Evolutionary conservation across 2,329 filamentous ascomycete genomes (phyloP), one percentile per base, ranked within the genome.

Genomic region (Fusarium camptoceras): DNA sequence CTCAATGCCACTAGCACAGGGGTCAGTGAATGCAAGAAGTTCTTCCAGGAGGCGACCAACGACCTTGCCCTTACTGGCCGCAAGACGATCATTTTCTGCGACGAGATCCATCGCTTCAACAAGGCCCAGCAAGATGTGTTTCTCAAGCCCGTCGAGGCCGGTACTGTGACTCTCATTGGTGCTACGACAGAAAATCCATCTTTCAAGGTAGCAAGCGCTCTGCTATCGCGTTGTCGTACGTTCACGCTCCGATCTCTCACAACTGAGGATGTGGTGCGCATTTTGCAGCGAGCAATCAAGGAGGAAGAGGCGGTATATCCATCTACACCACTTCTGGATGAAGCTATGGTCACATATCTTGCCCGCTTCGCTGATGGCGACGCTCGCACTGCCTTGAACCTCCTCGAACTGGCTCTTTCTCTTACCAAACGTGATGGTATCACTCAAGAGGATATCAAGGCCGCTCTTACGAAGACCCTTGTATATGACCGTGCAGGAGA

Each of bases 161-260:
- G 96, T 8, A 92, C 92, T 28, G 91, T 99, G 70, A 98, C 93
- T 0, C 84, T 99, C 30, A 96, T 98, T 65, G 96, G 94, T 14
- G 96, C 96, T 9, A 99, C 96, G 6, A 99, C 96, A 0, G 96
- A 99, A 80, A 99, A 99, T 72, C 96, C 96, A 0, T 95, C 92
- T 6, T 65, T 98, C 84, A 95, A 97, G 76, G 89, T 99, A 43
- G 92, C 96, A 73, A 91, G 89, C 70, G 95, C 96, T 3, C 84
- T 99, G 57, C 85, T 98, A 5, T 97, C 93, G 25, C 88, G 96
- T 48, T 98, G 95, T 80, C 88, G 96, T 28, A 97, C 94, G 0
- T 98, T 99, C 74, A 97, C 94, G 0, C 83, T 99, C 12, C 84
- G 90, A 47, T 91, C 94, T 71, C 86, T 99, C 44, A 87, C 87